Evolutionary conservation across 805 yeast genomes (phyloP).

Genomic region (Saturnispora silvae): DNA sequence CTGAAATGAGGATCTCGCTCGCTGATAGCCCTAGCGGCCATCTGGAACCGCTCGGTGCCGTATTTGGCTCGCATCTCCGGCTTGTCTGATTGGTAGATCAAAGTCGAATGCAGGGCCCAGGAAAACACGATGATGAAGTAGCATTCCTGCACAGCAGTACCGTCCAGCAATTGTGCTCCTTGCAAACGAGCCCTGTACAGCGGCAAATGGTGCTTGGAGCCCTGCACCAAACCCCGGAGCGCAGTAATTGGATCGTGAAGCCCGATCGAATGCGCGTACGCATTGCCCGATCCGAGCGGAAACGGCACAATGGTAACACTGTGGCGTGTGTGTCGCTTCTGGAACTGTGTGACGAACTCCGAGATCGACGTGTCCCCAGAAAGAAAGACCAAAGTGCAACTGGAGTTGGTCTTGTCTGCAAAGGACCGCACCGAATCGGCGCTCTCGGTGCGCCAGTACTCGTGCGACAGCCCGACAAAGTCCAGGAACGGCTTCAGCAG

Average conservation of each 20-base stretch:
- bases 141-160: background rate
- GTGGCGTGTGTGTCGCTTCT: background rate
- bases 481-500: conserved; percentile 40
- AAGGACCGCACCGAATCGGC: conserved; percentile 30
- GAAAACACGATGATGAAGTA: conserved; percentile 57
- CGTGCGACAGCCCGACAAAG: conserved; percentile 24
- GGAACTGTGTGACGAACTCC: conserved; percentile 51
- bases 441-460: conserved; percentile 27
- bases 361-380: conserved; percentile 83
- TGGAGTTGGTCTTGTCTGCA: conserved; percentile 6
- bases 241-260: conserved; percentile 27
- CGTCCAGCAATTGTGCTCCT: conserved; percentile 15
- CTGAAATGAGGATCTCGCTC: conserved; percentile 37
- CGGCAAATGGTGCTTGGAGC: conserved; percentile 25
- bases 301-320: conserved; percentile 28
- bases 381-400: conserved; percentile 29
- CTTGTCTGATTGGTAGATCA: conserved; percentile 71
- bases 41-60: conserved; percentile 57
- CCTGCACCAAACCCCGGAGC: conserved; percentile 27
- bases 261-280: conserved; percentile 55
- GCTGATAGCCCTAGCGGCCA: conserved; percentile 55
- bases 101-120: conserved; percentile 79
- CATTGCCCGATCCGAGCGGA: conserved; percentile 86
- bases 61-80: conserved; percentile 45
- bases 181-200: conserved; percentile 37